Percentiles rank a stretch among this genome's conserved stretches.
These are phyloP conservation scores for Amauroascus verrucosus DNA, from an alignment of 2,329 filamentous ascomycete species.

Conservation along the genomic window DNA sequence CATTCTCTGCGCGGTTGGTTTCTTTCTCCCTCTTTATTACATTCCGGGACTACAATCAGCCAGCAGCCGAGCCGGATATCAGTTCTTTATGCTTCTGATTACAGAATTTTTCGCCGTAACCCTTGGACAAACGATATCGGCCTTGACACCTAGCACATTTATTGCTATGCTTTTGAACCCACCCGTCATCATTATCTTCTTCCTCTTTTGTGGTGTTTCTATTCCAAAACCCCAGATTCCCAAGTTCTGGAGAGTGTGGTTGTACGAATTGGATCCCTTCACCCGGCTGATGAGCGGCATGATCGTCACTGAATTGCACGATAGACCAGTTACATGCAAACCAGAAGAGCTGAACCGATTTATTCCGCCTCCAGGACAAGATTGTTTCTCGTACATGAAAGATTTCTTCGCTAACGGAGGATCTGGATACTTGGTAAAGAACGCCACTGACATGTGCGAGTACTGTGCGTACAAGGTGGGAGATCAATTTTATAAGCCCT, in stretches of 20 bases:
- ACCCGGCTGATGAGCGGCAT: conserved; percentile 47
- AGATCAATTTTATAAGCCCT: conserved; percentile 64
- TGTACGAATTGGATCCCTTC: conserved; percentile 59
- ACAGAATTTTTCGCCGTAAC: conserved; percentile 79
- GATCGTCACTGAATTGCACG: conserved; percentile 27
- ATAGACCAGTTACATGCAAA: conserved; percentile 25
- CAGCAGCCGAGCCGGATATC: conserved; percentile 63
- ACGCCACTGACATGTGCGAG: conserved; percentile 39
- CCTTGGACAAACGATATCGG: conserved; percentile 63
- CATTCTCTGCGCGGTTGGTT: conserved; percentile 65
- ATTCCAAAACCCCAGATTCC: conserved; percentile 50
- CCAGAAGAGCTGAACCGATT: conserved; percentile 27
- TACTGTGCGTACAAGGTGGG: conserved; percentile 63
- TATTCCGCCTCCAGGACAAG: conserved; percentile 49
- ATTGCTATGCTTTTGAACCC: conserved; percentile 60
- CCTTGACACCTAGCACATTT: conserved; percentile 64
- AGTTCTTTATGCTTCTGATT: conserved; percentile 74
- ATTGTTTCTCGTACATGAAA: conserved; percentile 46
- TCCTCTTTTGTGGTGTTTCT: conserved; percentile 48
- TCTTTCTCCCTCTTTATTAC: conserved; percentile 78
- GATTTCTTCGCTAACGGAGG: conserved; percentile 30
- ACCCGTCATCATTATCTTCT: conserved; percentile 63
- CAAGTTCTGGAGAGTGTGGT: conserved; percentile 70
- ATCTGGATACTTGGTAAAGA: conserved; percentile 43
- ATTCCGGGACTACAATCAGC: conserved; percentile 62